A percentile compares a stretch with the other conserved stretches of the same genome.
Conservation (phyloP, 139 green algal species). For the Chlorella vulgaris region DNA sequence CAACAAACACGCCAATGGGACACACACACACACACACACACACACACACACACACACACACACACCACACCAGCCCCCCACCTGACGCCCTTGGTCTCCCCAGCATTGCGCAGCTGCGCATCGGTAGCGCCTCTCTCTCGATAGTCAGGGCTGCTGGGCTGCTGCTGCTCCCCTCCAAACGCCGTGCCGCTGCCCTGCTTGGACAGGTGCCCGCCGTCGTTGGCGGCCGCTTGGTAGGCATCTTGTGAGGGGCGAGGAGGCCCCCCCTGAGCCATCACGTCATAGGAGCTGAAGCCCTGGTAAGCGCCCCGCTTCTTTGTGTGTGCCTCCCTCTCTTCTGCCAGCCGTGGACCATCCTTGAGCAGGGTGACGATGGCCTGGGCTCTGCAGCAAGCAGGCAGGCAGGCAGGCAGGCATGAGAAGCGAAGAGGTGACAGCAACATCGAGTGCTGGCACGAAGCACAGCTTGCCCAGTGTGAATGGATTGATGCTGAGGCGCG, state of each 20-base stretch:
- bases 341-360: slow-evolving; percentile 52
- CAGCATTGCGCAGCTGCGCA: slow-evolving; percentile 45
- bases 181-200: slow-evolving; percentile 1
- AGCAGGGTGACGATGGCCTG: slow-evolving; percentile 65
- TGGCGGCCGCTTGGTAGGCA: too few relatives aligned
- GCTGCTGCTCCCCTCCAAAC: not conserved
- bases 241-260: too few relatives aligned
- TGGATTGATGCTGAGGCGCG: too few relatives aligned
- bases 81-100: slow-evolving; percentile 73
- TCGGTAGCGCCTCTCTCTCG: not conserved
- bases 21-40: too few relatives aligned
- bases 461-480: too few relatives aligned
- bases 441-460: too few relatives aligned
- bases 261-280: not conserved
- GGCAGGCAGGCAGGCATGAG: not conserved
- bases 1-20: too few relatives aligned
- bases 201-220: slow-evolving; percentile 20
- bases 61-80: too few relatives aligned
- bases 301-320: slow-evolving; percentile 40
- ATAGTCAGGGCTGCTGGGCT: slow-evolving; percentile 17
- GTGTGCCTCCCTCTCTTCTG: slow-evolving; percentile 49
- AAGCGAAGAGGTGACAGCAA: not conserved
- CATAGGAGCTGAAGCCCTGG: slow-evolving; percentile 34
- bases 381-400: slow-evolving; percentile 37
- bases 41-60: too few relatives aligned